These are phyloP conservation scores for Gremmenia infestans DNA, from an alignment of 2,329 filamentous ascomycete species.

Conservation along the genomic window DNA sequence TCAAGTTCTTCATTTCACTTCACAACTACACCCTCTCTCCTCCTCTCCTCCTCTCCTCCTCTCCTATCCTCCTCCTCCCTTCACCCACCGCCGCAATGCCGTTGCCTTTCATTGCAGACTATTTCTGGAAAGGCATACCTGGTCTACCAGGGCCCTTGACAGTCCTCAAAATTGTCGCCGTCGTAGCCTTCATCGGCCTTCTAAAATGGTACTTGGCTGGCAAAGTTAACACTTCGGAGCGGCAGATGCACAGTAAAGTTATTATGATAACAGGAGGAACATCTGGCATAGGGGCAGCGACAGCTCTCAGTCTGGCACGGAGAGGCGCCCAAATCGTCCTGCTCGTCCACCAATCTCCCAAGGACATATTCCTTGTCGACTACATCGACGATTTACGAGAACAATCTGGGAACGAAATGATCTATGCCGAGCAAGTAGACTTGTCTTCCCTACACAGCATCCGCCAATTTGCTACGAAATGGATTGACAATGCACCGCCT, in stretches of 20 bases:
- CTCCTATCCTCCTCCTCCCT: neutral
- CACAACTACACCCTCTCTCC: neutral
- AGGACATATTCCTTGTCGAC: constrained; percentile 85
- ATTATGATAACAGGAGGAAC: constrained; percentile 92
- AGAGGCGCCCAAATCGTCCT: constrained; percentile 89
- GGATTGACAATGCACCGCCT: constrained; percentile 93
- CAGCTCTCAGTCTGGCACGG: constrained; percentile 67
- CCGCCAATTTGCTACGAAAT: constrained; percentile 89
- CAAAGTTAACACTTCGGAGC: constrained; percentile 66
- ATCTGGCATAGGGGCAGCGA: constrained; percentile 79
- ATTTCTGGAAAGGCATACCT: constrained; percentile 20
- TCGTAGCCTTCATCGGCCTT: constrained; percentile 47
- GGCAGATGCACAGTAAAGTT: constrained; percentile 88
- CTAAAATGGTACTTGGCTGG: constrained; percentile 78
- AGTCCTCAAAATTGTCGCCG: constrained; percentile 48
- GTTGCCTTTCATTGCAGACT: constrained; percentile 27
- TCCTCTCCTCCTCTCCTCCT: neutral
- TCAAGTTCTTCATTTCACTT: neutral
- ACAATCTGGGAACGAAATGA: constrained; percentile 73
- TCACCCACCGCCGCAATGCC: constrained; percentile 23
- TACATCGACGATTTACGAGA: constrained; percentile 84
- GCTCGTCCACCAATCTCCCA: constrained; percentile 74
- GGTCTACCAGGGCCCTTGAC: constrained; percentile 33
- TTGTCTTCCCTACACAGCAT: constrained; percentile 84
- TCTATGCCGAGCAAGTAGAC: constrained; percentile 94